Percentiles rank a stretch among this genome's conserved stretches.
Evolutionary conservation across 257 asterid species (phyloP).

Genomic region (Haberlea rhodopensis): DNA sequence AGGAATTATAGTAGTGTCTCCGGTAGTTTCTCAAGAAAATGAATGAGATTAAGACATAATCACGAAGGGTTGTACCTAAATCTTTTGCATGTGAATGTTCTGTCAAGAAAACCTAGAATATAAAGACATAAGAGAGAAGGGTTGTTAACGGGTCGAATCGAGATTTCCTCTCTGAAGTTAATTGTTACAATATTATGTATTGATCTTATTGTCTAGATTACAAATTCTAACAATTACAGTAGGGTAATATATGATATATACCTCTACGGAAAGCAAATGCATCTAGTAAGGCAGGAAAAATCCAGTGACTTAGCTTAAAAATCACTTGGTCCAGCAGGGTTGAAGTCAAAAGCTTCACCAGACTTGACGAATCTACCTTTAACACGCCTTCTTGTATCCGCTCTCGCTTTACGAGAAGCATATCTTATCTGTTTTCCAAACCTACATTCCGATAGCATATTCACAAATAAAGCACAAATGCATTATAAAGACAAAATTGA

Average conservation of each 20-base stretch:
- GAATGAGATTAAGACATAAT: no score
- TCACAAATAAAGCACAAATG: background rate
- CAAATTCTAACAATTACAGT: background rate
- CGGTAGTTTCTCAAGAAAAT: no score
- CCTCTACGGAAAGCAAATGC: background rate
- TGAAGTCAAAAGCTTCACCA: constrained; percentile 59
- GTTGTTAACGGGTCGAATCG: no score
- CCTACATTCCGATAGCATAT: constrained; percentile 32
- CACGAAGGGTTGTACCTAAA: no score
- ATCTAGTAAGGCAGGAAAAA: background rate
- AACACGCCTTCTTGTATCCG: constrained; percentile 83
- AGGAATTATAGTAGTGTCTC: no score
- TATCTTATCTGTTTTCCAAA: constrained; percentile 87
- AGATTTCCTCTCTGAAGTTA: background rate
- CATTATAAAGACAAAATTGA: background rate
- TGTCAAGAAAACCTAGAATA: no score
- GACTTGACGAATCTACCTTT: constrained; percentile 93
- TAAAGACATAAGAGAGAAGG: no score
- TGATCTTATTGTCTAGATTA: background rate
- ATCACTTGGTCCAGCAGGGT: constrained; percentile 43
- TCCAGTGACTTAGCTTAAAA: constrained; percentile 24
- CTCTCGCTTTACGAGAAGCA: constrained; percentile 90
- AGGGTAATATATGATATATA: background rate
- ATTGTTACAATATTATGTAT: background rate
- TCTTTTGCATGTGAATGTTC: no score